Evolutionary conservation across 495 filamentous ascomycete genomes (phyloP).

Genomic region (Penicillium daleae): DNA sequence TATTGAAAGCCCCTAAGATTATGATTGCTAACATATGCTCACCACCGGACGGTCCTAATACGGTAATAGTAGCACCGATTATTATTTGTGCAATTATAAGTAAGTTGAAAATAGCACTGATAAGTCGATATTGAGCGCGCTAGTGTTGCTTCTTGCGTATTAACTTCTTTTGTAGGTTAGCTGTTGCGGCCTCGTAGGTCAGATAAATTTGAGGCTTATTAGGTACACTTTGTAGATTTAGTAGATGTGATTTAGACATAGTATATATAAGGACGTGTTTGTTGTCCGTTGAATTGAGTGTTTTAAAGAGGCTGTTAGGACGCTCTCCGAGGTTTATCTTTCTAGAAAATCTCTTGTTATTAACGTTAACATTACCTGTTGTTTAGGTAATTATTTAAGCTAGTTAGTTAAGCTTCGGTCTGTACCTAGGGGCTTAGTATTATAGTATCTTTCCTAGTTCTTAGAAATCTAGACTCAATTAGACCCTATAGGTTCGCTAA

Average conservation of each 20-base stretch:
- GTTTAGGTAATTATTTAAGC: no score
- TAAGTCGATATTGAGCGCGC: neutral
- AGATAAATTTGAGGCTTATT: neutral
- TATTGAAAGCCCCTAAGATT: slow-evolving; percentile 51
- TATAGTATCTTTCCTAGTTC: no score
- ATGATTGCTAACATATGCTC: slow-evolving; percentile 45
- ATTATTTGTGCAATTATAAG: slow-evolving; percentile 45
- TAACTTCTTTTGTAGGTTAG: neutral
- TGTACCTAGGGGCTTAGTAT: no score
- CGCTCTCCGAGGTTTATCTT: no score
- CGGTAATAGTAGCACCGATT: slow-evolving; percentile 50
- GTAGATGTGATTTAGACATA: neutral
- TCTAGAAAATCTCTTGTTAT: no score
- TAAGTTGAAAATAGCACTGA: slow-evolving; percentile 6
- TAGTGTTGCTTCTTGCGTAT: neutral
- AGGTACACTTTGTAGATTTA: neutral
- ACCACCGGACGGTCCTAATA: slow-evolving; percentile 44
- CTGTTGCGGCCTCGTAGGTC: neutral
- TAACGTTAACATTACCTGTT: no score
- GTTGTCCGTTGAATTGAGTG: no score
- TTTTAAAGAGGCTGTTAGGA: no score
- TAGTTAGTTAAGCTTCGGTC: no score
- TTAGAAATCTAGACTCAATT: no score
- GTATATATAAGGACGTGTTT: neutral
- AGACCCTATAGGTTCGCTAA: no score